Evolutionary conservation across 257 asterid genomes (phyloP).

Genomic region (Plantago elongata): DNA sequence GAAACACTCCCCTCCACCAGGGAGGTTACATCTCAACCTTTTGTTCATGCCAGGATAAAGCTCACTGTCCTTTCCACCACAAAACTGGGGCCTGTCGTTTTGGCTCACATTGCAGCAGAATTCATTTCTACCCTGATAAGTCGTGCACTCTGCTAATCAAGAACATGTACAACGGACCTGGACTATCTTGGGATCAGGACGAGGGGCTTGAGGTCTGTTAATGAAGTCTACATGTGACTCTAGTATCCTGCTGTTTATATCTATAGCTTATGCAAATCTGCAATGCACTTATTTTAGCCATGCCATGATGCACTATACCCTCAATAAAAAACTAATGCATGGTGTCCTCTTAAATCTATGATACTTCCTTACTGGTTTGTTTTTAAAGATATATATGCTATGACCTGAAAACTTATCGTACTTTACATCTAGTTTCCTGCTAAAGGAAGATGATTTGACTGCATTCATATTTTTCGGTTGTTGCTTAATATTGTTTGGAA

Average conservation of each 20-base stretch:
- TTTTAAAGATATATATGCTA: no score
- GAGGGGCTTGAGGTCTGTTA: slow-evolving; percentile 99
- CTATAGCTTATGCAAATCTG: slow-evolving; percentile 19
- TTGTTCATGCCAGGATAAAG: slow-evolving; percentile 79
- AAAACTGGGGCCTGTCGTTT: slow-evolving; percentile 97
- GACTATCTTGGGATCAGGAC: slow-evolving; percentile 98
- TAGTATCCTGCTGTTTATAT: slow-evolving; percentile 78
- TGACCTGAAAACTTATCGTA: no score
- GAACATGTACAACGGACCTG: slow-evolving; percentile 95
- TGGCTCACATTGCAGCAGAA: slow-evolving; percentile 86
- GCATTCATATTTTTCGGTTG: no score
- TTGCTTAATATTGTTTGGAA: no score
- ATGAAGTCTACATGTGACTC: slow-evolving; percentile 75
- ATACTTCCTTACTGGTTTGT: no score
- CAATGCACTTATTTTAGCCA: slow-evolving; percentile 3
- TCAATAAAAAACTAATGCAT: no score
- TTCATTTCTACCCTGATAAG: slow-evolving; percentile 93
- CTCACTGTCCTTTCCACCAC: slow-evolving; percentile 96
- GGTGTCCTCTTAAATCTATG: no score
- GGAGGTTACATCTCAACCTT: slow-evolving; percentile 25
- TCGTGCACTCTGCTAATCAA: slow-evolving; percentile 87
- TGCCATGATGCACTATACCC: background rate
- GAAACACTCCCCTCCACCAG: background rate
- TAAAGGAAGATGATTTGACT: no score
- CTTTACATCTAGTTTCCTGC: no score